Percentiles rank a stretch among this genome's conserved stretches.
phyloP scores from a whole-genome alignment of 331 rosid species.

The Phaseolus coccineus region DNA sequence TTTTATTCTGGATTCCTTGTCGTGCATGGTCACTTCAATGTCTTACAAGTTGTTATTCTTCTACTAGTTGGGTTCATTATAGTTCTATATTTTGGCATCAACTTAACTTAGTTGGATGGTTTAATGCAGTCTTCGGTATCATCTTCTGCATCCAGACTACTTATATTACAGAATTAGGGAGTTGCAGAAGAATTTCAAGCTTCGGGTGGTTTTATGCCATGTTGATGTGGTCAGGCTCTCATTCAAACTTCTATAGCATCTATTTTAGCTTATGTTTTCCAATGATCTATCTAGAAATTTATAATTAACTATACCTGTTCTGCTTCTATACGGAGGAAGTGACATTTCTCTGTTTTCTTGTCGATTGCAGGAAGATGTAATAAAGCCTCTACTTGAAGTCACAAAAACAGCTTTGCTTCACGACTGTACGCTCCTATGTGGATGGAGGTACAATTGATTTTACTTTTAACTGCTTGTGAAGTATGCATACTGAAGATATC shows the following conservation, averaged over 20 bases:
- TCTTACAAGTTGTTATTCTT: slow-evolving; percentile 5
- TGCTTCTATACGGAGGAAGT: slow-evolving; percentile 14
- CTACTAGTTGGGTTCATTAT: slow-evolving; percentile 12
- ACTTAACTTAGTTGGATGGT: slow-evolving; percentile 37
- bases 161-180: slow-evolving; percentile 90
- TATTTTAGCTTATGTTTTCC: slow-evolving; percentile 35
- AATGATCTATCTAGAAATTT: slow-evolving; percentile 19
- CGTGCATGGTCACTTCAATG: neutral
- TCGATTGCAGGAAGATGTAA: slow-evolving; percentile 87
- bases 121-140: slow-evolving; percentile 94
- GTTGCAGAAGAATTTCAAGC: slow-evolving; percentile 93
- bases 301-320: slow-evolving; percentile 16
- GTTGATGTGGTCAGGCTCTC: slow-evolving; percentile 83
- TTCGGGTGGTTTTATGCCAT: slow-evolving; percentile 86
- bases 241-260: slow-evolving; percentile 16
- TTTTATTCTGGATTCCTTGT: slow-evolving; percentile 22
- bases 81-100: slow-evolving; percentile 11
- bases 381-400: slow-evolving; percentile 95
- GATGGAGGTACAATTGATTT: slow-evolving; percentile 72
- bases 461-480: slow-evolving; percentile 39
- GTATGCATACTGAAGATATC: slow-evolving; percentile 12
- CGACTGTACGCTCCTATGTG: slow-evolving; percentile 91
- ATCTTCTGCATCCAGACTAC: slow-evolving; percentile 95
- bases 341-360: slow-evolving; percentile 27
- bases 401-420: slow-evolving; percentile 98